Percentiles rank a stretch among this genome's conserved stretches.
phyloP scores from a whole-genome alignment of 345 rosid species.

The Arabis alpina region DNA sequence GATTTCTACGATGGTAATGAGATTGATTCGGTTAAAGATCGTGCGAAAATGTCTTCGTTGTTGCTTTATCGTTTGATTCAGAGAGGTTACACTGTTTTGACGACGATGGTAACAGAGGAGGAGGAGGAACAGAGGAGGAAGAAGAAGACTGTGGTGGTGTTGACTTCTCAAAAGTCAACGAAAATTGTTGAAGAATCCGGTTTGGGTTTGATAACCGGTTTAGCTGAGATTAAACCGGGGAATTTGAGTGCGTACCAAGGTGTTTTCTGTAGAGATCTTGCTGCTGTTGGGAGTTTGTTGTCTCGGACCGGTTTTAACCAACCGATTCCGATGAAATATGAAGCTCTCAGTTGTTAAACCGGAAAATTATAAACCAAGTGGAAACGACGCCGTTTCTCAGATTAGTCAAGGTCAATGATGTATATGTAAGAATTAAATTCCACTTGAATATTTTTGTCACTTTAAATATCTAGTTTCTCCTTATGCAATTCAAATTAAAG shows the following conservation, averaged over 20 bases:
- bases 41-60: conserved; percentile 78
- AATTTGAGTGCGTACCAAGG: conserved; percentile 66
- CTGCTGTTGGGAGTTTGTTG: conserved; percentile 74
- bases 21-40: conserved; percentile 67
- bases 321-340: conserved; percentile 74
- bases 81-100: conserved; percentile 75
- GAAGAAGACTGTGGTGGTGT: conserved; percentile 48
- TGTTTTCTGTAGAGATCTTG: conserved; percentile 91
- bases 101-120: conserved; percentile 63
- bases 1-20: conserved; percentile 70
- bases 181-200: conserved; percentile 33
- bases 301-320: conserved; percentile 81
- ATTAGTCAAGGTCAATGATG: not conserved
- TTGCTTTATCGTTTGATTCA: conserved; percentile 85
- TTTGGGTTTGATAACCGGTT: not conserved
- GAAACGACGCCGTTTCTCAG: conserved; percentile 14
- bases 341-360: conserved; percentile 74
- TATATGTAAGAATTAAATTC: conserved; percentile 6
- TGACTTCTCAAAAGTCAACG: conserved; percentile 54
- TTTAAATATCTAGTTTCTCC: conserved; percentile 19
- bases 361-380: conserved; percentile 7
- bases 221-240: conserved; percentile 12
- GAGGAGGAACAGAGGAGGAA: conserved; percentile 79
- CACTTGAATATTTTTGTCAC: conserved; percentile 17
- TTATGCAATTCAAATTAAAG: too few relatives aligned